Base-by-base conservation (phyloP, 345 rosid species). In the Limnanthes douglasii region DNA sequence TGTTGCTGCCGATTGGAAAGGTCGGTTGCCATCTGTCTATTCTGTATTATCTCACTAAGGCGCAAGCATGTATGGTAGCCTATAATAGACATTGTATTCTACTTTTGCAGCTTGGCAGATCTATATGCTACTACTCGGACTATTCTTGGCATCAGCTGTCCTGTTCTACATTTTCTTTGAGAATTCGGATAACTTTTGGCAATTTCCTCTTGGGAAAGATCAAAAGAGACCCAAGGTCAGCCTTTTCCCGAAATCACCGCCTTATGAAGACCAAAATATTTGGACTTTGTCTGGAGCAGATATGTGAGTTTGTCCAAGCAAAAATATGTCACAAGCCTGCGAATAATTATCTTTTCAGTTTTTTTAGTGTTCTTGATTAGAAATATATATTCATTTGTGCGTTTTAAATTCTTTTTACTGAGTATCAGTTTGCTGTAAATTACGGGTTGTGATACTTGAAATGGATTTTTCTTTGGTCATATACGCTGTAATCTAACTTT, bases 1-100 rank as follows among this genome's bases (percentile, higher is more conserved):
- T 50, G 95, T 79, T 39, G 93, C 95, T 20, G 83, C 84, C 29
- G 95, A 88, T 54, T 88, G 93, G 95, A 83, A 83, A 76, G 93
- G 95, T 79, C 57, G 35, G 51, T 31, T 51, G 5, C 41, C 31
- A 31, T 24, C 47, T 13, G 10, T 33, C 20, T 37, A 0, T 31
- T 8, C 22, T 18, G 27, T 34, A 29, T 20, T 22, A 19, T 15
- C 3, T 18, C 10, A 18, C 20, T 45, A 32, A 3, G 24, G 8
- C 4, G 14, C 31, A 24, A 7, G 24, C 5, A 6, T 17, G 4
- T 27, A 6, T 40, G 5, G 15, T 2, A 7, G 32, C 31, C 4
- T 17, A 3, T 21, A 5, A 46, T 33, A 20, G 15, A 39, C 34
- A 18, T 27, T 9, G 22, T 8, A 14, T 7, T 14, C 0, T 38